phyloP scores from a whole-genome alignment of 2,329 filamentous ascomycete species.

The Colletotrichum orchidophilum region DNA sequence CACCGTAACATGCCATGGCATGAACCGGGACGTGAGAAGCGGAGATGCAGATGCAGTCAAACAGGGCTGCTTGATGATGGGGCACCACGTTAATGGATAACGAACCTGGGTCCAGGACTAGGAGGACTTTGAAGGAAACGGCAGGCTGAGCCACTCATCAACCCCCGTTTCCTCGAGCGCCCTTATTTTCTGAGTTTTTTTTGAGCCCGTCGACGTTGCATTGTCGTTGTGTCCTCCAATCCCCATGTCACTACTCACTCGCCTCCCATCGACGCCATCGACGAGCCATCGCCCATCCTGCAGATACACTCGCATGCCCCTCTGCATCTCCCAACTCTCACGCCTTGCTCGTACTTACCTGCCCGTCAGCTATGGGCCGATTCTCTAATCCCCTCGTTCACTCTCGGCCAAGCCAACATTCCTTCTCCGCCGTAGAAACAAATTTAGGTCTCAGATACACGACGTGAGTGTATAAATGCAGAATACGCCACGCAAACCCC shows the following conservation, averaged over 20 bases:
- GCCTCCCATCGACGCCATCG: slow-evolving; percentile 13
- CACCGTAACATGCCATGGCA: slow-evolving; percentile 19
- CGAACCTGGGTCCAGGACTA: background rate
- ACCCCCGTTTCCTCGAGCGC: background rate
- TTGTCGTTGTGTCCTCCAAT: background rate
- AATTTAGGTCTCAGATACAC: background rate
- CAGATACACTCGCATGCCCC: slow-evolving; percentile 21
- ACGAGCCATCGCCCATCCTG: slow-evolving; percentile 13
- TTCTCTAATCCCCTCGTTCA: background rate
- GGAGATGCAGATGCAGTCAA: slow-evolving; percentile 23
- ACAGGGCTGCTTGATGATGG: slow-evolving; percentile 49
- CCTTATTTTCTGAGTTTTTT: background rate
- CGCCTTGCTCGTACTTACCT: background rate
- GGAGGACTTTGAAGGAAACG: background rate
- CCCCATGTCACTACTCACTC: slow-evolving; percentile 16
- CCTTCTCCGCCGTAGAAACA: background rate
- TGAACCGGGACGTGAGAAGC: slow-evolving; percentile 15
- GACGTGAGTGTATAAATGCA: background rate
- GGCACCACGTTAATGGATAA: slow-evolving; percentile 52
- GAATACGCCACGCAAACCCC: slow-evolving; percentile 14
- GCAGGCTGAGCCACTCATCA: background rate
- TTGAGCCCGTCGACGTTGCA: slow-evolving; percentile 9
- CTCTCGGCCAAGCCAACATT: background rate
- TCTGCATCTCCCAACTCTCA: slow-evolving; percentile 14
- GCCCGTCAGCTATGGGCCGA: background rate